phyloP scores from a whole-genome alignment of 805 yeast species.

The baker's yeast (Saccharomyces cerevisiae) region DNA sequence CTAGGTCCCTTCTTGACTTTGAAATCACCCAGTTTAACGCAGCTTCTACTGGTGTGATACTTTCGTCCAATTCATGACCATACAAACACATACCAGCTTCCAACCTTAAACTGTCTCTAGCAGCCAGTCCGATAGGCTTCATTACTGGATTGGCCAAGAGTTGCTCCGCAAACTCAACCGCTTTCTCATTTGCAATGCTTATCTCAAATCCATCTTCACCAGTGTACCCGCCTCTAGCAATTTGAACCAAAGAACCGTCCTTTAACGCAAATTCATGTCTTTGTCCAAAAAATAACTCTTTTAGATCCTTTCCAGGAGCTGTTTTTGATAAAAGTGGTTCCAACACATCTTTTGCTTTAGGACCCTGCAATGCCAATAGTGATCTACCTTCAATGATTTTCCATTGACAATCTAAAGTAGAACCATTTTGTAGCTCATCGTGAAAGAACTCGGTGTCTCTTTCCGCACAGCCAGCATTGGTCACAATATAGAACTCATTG shows the following conservation, averaged over 20 bases:
- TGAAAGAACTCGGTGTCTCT: conserved; percentile 64
- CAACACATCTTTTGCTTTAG: conserved; percentile 62
- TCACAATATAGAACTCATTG: conserved; percentile 69
- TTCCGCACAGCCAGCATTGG: conserved; percentile 91
- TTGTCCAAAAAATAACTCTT: conserved; percentile 66
- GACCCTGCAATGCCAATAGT: conserved; percentile 89
- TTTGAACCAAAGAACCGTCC: conserved; percentile 45
- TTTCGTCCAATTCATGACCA: conserved; percentile 82
- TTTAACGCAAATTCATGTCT: conserved; percentile 33
- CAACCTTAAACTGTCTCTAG: conserved; percentile 87
- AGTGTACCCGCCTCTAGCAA: conserved; percentile 95
- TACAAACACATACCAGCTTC: conserved; percentile 99
- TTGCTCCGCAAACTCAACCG: conserved; percentile 55
- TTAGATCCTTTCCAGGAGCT: conserved; percentile 29
- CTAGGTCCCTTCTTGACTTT: conserved; percentile 54
- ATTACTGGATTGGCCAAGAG: conserved; percentile 48
- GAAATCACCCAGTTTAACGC: conserved; percentile 86
- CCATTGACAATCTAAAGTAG: conserved; percentile 29
- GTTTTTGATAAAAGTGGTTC: conserved; percentile 48
- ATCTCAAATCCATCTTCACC: conserved; percentile 98
- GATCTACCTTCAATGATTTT: conserved; percentile 55
- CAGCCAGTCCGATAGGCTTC: conserved; percentile 92
- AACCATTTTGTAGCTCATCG: conserved; percentile 28
- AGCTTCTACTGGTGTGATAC: conserved; percentile 79
- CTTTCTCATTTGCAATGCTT: conserved; percentile 56